These are phyloP conservation scores for Lentinula guzmanii DNA, from an alignment of 768 basidiomycete species.

Conservation along the genomic window DNA sequence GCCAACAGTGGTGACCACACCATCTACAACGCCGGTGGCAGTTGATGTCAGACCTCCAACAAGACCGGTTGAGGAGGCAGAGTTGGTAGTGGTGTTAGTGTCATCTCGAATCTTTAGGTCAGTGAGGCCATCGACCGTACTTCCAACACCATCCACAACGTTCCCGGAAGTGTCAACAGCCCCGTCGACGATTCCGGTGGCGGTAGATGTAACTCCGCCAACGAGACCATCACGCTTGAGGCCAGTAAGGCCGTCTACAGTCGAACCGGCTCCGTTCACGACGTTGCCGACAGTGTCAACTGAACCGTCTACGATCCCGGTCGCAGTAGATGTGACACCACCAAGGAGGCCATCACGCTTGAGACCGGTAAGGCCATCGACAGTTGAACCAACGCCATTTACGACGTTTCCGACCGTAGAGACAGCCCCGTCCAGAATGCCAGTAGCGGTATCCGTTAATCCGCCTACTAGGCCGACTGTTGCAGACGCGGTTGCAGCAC, in stretches of 20 bases:
- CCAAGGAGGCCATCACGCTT: background rate
- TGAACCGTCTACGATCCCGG: background rate
- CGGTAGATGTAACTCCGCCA: background rate
- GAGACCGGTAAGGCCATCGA: background rate
- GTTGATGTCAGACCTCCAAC: background rate
- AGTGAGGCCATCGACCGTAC: background rate
- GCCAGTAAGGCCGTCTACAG: background rate
- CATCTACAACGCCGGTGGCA: background rate
- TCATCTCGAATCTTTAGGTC: background rate
- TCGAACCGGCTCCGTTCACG: background rate
- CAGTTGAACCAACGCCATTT: background rate
- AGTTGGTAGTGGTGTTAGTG: background rate
- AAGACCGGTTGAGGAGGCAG: background rate
- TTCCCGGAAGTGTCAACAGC: background rate
- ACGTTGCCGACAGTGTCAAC: slow-evolving; percentile 2
- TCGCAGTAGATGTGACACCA: background rate
- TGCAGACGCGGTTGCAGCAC: background rate
- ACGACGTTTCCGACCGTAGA: background rate
- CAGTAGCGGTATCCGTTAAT: background rate
- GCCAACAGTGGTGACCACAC: background rate
- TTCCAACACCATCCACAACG: background rate
- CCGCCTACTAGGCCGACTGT: background rate
- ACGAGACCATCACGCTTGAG: slow-evolving; percentile 3
- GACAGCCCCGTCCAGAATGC: background rate
- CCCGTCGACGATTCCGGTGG: background rate